Conservation (phyloP, 441 rosid genomes). For the Adansonia gregorii region DNA sequence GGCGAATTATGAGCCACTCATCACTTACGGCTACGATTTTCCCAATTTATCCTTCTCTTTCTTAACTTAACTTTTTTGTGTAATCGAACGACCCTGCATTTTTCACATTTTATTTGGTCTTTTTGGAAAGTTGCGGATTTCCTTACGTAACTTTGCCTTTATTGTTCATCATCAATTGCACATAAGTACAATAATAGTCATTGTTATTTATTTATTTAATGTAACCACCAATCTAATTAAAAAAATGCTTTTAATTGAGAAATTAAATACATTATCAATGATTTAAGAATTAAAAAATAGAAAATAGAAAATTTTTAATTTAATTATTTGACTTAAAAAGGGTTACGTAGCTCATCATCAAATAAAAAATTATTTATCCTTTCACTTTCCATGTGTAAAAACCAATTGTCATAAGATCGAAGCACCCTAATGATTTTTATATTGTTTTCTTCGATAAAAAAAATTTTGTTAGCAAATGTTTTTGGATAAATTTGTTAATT, state of each 20-base stretch:
- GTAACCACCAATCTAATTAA: neutral
- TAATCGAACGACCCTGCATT: neutral
- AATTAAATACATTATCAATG: neutral
- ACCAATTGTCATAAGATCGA: too few relatives aligned
- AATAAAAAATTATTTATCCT: neutral
- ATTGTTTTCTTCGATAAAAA: too few relatives aligned
- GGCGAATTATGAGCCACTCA: neutral
- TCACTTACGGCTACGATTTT: neutral
- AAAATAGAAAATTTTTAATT: neutral
- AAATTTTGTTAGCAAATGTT: too few relatives aligned
- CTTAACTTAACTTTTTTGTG: neutral
- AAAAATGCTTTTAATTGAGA: neutral
- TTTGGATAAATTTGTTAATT: too few relatives aligned
- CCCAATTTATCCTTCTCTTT: neutral
- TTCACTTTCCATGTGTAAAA: neutral
- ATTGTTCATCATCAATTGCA: neutral
- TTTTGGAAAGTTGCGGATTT: neutral
- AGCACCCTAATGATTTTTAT: too few relatives aligned
- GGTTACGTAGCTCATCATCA: neutral
- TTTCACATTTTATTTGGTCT: neutral
- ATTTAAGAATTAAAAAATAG: neutral
- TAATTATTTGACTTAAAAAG: neutral
- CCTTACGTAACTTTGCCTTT: neutral
- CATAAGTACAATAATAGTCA: neutral
- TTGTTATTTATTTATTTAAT: neutral